These are phyloP conservation scores for Epichloe bromicola DNA, from an alignment of 2,329 filamentous ascomycete species.

Conservation along the genomic window DNA sequence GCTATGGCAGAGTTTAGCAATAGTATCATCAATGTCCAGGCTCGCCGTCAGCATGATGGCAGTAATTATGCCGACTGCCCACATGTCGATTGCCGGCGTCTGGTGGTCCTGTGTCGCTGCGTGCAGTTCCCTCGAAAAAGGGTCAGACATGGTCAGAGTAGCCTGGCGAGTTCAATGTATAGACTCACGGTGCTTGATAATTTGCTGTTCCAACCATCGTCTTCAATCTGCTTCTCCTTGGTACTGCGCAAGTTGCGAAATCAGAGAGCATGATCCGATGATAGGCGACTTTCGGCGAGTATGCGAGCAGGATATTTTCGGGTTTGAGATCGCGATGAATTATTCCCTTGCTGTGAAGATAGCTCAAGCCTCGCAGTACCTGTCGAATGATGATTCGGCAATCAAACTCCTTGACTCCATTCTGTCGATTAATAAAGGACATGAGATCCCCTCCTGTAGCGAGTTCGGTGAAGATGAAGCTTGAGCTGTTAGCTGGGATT, in stretches of 20 bases:
- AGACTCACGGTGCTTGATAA: slow-evolving; percentile 38
- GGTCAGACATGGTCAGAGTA: slow-evolving; percentile 2
- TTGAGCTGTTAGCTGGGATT: slow-evolving; percentile 12
- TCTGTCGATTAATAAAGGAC: slow-evolving; percentile 30
- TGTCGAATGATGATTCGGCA: slow-evolving; percentile 33
- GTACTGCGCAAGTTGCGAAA: slow-evolving; percentile 35
- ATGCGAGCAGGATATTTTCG: slow-evolving; percentile 38
- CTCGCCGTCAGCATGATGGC: slow-evolving; percentile 22
- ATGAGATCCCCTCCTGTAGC: slow-evolving; percentile 41
- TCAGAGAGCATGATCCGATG: slow-evolving; percentile 37
- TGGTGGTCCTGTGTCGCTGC: slow-evolving; percentile 9
- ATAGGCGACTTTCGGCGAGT: slow-evolving; percentile 28
- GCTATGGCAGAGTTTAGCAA: slow-evolving; percentile 16
- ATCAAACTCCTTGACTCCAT: slow-evolving; percentile 23
- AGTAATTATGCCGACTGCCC: slow-evolving; percentile 36
- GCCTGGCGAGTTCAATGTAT: background rate
- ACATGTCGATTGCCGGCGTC: slow-evolving; percentile 34
- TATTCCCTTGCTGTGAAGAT: slow-evolving; percentile 36
- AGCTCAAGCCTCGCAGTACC: slow-evolving; percentile 30
- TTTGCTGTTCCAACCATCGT: slow-evolving; percentile 31
- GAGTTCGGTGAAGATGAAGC: slow-evolving; percentile 44
- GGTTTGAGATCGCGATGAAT: slow-evolving; percentile 42
- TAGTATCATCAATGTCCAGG: slow-evolving; percentile 6
- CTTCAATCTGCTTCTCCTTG: slow-evolving; percentile 27
- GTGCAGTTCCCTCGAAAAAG: slow-evolving; percentile 25